Base-by-base conservation (phyloP, 306 rosid genomes). In the Corylus heterophylla region DNA sequence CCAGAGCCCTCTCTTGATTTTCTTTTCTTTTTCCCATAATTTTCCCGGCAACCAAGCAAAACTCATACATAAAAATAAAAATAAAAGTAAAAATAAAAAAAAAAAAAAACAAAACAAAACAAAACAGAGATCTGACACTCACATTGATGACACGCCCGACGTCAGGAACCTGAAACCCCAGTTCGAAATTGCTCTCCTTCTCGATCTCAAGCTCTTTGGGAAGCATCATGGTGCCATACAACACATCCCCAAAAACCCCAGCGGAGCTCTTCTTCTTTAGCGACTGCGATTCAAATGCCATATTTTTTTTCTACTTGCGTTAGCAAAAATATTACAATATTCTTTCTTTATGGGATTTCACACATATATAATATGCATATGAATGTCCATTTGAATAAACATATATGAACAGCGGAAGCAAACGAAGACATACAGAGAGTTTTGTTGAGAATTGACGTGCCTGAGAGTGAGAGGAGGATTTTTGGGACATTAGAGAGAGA, bases 161-260 rank as follows among this genome's bases (percentile, higher is more conserved):
- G 67, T 88, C 87, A n/a, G 97, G 97, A 37, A 90, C 59, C 45
- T 85, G 93, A 49, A 90, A 83, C 35, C 83, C 85, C 58, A 83
- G 83, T 69, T 81, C 80, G 9, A 91, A 80, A 72, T 62, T 49
- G 18, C 64, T 13, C 48, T 74, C 86, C 83, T 85, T 88, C 16
- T 78, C 80, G 27, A 78, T 78, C 74, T 77, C 90, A 10, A 85
- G 58, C 27, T 82, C 84, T 78, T 87, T 85, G 31, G 88, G 87
- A 83, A 87, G 77, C 81, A 85, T 77, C 66, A 80, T 45, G 74
- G 84, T 81, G 63, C 81, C 82, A 80, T 78, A 86, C 2, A 87
- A 84, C 2, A 86, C 81, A 61, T 92, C 96, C 69, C 91, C 92
- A 76, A 81, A 88, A 2, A 85, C 86, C 73, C 88, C 91, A 47